Percentiles rank a stretch among this genome's conserved stretches.
These are phyloP conservation scores for Pythium chondricola DNA, from an alignment of 352 stramenopile species.

Conservation along the genomic window DNA sequence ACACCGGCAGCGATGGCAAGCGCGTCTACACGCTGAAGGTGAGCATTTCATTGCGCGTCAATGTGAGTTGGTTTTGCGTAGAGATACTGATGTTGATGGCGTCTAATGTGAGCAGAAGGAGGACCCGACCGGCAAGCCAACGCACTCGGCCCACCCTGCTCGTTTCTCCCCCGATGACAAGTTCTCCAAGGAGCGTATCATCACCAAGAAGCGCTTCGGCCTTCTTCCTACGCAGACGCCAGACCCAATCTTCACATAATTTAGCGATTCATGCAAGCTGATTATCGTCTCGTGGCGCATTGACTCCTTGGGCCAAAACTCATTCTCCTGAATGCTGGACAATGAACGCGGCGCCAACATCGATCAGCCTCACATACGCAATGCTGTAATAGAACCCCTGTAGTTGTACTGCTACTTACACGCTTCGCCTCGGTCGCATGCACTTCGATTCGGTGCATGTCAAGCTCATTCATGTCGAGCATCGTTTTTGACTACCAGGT, in stretches of 20 bases:
- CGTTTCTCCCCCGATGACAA: constrained; percentile 99
- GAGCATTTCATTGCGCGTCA: too few relatives aligned
- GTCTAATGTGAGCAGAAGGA: constrained; percentile 79
- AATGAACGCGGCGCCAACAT: too few relatives aligned
- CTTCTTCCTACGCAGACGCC: constrained; percentile 95
- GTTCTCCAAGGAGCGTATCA: constrained; percentile 97
- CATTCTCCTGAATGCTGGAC: too few relatives aligned
- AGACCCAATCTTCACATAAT: constrained; percentile 81
- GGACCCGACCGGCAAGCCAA: constrained; percentile 90
- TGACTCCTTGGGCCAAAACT: too few relatives aligned
- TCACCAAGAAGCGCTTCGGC: constrained; percentile 97
- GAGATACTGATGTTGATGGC: not conserved
- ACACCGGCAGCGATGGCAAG: constrained; percentile 94
- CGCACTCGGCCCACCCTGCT: constrained; percentile 95
- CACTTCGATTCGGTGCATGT: too few relatives aligned
- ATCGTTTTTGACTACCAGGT: constrained; percentile 12
- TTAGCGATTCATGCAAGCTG: constrained; percentile 21
- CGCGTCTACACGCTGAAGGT: constrained; percentile 99
- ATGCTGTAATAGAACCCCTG: not conserved
- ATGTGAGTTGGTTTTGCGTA: not conserved
- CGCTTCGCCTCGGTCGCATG: too few relatives aligned
- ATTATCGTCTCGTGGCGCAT: too few relatives aligned
- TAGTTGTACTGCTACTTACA: not conserved
- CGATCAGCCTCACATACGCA: too few relatives aligned
- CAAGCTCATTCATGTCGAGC: too few relatives aligned